Percentiles rank a stretch among this genome's conserved stretches.
These are phyloP conservation scores for Hansenula sp. DNA, from an alignment of 1,139 yeast genomes.

Conservation along the genomic window DNA sequence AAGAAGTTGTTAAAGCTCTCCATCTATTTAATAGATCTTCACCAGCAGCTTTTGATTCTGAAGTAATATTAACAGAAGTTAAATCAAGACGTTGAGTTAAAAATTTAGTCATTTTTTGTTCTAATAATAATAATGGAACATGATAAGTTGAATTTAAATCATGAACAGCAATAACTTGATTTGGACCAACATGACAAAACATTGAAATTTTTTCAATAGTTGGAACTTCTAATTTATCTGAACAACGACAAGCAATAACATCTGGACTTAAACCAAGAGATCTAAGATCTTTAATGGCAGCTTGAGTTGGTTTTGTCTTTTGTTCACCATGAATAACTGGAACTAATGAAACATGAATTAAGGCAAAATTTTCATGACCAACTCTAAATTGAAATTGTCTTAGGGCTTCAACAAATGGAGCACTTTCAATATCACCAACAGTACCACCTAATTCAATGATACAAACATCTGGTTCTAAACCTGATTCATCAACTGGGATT, in stretches of 20 bases:
- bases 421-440: conserved; percentile 98
- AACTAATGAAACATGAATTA: conserved; percentile 93
- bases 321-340: conserved; percentile 98
- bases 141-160: conserved; percentile 97
- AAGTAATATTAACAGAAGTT: conserved; percentile 42
- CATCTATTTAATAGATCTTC: conserved; percentile 67
- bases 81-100: conserved; percentile 66
- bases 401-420: conserved; percentile 97
- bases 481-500: conserved; percentile 90
- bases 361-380: conserved; percentile 88
- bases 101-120: conserved; percentile 79
- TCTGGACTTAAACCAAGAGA: conserved; percentile 93
- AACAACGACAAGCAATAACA: conserved; percentile 97
- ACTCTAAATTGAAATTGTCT: conserved; percentile 98
- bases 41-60: conserved; percentile 62
- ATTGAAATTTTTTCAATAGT: conserved; percentile 94
- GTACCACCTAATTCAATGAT: conserved; percentile 98
- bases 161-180: conserved; percentile 94
- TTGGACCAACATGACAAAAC: conserved; percentile 98
- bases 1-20: conserved; percentile 71
- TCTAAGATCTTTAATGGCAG: conserved; percentile 95
- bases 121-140: conserved; percentile 85
- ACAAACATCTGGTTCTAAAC: conserved; percentile 88
- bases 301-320: conserved; percentile 98
- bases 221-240: conserved; percentile 71